Percentiles rank a stretch among this genome's conserved stretches.
Evolutionary conservation across 1,139 yeast genomes (phyloP).

Genomic region (Chernovozyma aurita): DNA sequence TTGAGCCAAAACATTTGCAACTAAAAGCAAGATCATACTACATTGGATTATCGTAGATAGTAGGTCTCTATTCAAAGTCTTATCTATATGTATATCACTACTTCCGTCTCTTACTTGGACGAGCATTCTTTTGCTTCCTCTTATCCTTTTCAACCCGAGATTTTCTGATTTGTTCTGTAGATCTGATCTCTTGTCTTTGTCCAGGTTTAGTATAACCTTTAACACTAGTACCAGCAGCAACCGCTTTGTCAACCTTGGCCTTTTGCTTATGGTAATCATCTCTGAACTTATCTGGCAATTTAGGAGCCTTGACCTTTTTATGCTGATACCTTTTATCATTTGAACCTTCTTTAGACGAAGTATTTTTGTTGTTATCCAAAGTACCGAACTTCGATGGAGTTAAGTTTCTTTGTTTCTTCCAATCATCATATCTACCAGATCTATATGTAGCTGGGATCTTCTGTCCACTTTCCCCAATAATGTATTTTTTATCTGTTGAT

Average conservation of each 20-base stretch:
- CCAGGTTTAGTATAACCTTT: constrained; percentile 63
- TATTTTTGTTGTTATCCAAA: constrained; percentile 32
- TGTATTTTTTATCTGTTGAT: constrained; percentile 79
- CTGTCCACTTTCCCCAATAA: constrained; percentile 93
- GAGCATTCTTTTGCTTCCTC: constrained; percentile 78
- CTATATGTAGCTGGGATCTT: constrained; percentile 88
- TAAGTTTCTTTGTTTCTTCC: constrained; percentile 74
- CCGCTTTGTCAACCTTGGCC: constrained; percentile 77
- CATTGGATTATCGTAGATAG: too few relatives aligned
- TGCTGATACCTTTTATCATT: constrained; percentile 61
- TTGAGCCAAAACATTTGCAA: too few relatives aligned
- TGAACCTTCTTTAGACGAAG: constrained; percentile 13
- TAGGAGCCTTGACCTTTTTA: constrained; percentile 74
- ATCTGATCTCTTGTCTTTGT: constrained; percentile 56
- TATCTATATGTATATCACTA: too few relatives aligned
- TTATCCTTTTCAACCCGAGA: constrained; percentile 65
- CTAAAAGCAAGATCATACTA: too few relatives aligned
- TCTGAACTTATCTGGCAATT: constrained; percentile 80
- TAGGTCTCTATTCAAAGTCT: too few relatives aligned
- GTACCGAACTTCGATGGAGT: constrained; percentile 52
- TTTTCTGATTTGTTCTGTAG: constrained; percentile 76
- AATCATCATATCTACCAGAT: constrained; percentile 87
- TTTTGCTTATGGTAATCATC: constrained; percentile 83
- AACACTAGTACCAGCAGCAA: constrained; percentile 68
- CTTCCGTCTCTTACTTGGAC: constrained; percentile 48